Conservation (phyloP, 2,329 filamentous ascomycete genomes). For the Fusarium sp. region DNA sequence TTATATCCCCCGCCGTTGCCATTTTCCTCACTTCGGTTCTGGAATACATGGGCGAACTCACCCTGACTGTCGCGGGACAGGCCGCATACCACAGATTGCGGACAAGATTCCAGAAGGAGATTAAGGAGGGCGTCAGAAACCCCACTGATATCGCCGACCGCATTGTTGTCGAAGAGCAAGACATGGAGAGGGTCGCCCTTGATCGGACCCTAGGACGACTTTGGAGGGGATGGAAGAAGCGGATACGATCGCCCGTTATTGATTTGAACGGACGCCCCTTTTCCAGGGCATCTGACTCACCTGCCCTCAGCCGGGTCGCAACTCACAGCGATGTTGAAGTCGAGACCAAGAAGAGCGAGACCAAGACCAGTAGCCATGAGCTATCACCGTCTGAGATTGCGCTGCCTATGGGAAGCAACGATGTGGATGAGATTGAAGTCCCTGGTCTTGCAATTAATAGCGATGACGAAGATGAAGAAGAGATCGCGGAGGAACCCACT, state of each 20-base stretch:
- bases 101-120: conserved; percentile 68
- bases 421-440: conserved; percentile 84
- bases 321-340: conserved; percentile 48
- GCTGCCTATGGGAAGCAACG: conserved; percentile 74
- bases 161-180: conserved; percentile 87
- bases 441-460: conserved; percentile 74
- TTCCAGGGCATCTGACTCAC: conserved; percentile 60
- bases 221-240: conserved; percentile 97
- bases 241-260: conserved; percentile 70
- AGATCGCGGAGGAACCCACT: conserved; percentile 46
- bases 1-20: conserved; percentile 89
- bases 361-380: conserved; percentile 40
- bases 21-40: conserved; percentile 97
- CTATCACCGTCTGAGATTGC: conserved; percentile 62
- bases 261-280: conserved; percentile 61
- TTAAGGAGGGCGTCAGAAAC: conserved; percentile 63
- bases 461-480: conserved; percentile 69
- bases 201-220: conserved; percentile 89
- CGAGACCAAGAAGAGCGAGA: conserved; percentile 21
- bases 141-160: conserved; percentile 69
- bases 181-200: conserved; percentile 93
- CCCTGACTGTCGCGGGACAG: conserved; percentile 87
- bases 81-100: conserved; percentile 80
- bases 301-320: conserved; percentile 44
- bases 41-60: conserved; percentile 93